phyloP scores from a whole-genome alignment of 2,329 filamentous ascomycete species.

The Ceratocystis colombiana region DNA sequence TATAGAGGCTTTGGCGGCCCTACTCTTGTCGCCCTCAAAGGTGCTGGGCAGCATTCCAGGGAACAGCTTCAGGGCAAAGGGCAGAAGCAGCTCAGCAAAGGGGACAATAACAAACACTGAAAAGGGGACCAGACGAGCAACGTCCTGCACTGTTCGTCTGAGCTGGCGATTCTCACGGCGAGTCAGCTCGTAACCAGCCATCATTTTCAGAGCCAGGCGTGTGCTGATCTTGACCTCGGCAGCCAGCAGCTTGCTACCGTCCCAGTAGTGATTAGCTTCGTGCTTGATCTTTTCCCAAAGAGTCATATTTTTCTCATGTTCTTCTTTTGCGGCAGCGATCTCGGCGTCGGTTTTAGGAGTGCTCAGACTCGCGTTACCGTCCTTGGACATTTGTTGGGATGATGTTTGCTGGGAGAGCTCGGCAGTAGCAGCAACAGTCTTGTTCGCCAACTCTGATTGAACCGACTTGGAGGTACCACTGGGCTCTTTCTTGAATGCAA shows the following conservation, averaged over 20 bases:
- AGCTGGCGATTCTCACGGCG: constrained; percentile 88
- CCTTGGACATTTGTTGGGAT: constrained; percentile 27
- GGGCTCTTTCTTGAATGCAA: constrained; percentile 32
- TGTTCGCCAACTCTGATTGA: constrained; percentile 31
- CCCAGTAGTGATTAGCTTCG: constrained; percentile 91
- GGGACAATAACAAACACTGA: constrained; percentile 95
- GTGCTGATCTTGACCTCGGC: constrained; percentile 91
- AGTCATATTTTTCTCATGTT: constrained; percentile 77
- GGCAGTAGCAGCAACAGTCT: constrained; percentile 27
- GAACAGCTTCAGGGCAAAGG: constrained; percentile 86
- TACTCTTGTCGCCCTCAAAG: constrained; percentile 83
- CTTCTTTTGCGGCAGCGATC: constrained; percentile 44
- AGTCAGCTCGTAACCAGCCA: constrained; percentile 90
- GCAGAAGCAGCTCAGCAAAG: constrained; percentile 85
- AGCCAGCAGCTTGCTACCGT: constrained; percentile 88
- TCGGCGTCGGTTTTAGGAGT: constrained; percentile 35
- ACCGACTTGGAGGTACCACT: constrained; percentile 16
- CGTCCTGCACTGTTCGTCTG: constrained; percentile 83
- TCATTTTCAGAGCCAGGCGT: constrained; percentile 89
- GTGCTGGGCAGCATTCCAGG: constrained; percentile 96
- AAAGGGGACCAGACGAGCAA: constrained; percentile 86
- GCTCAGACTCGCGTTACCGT: constrained; percentile 32
- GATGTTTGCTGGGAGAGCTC: constrained; percentile 28
- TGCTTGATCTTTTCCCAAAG: constrained; percentile 90
- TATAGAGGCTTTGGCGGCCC: constrained; percentile 74